Evolutionary conservation across 768 basidiomycete species (phyloP), one percentile per base, ranked within the genome.

Genomic region (Lentinula aciculospora): DNA sequence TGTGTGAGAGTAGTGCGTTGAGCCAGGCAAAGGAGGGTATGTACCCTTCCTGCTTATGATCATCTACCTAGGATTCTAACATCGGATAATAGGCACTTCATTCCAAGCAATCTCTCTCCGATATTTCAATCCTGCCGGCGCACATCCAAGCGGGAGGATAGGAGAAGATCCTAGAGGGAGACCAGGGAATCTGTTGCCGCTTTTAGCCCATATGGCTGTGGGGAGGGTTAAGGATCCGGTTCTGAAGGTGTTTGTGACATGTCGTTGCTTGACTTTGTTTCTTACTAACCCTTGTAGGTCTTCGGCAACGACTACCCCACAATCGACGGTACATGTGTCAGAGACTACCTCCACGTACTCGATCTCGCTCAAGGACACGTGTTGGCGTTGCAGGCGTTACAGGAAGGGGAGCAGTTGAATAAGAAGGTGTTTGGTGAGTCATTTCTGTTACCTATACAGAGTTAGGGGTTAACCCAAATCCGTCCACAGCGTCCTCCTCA

Each of bases 121-220:
- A 56, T 99, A 98, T 74, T 99, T 99, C 89, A 99, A 99, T 71
- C 97, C 97, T 61, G 97, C 93, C 36, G 97, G 97, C n/a, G 95
- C 96, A 1, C 96, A 98, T 71, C 92, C 94, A 1, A 97, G 94
- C 21, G 97, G 97, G 40, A 71, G 78, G 60, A 95, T 99, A 55
- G 97, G 97, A 21, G 97, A 99, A 72, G 95, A 98, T 66, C 97
- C 97, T n/a, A 79, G 82, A 47, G 97, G 97, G 36, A 86, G 92
- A 56, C 97, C 97, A 6, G 94, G 91, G 55, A 99, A 99, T 71
- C 80, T 99, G 40, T 75, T 99, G 29, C 97, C 97, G 6, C 76
- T 98, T 8, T 83, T 98, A 37, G 91, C 94, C 6, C 94, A 96
- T 46, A 97, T 98, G 82, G 95, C 97, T 4, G 75, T 94, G 56